These are phyloP conservation scores for Lumnitzera littorea DNA, from an alignment of 345 rosid genomes.

Conservation along the genomic window DNA sequence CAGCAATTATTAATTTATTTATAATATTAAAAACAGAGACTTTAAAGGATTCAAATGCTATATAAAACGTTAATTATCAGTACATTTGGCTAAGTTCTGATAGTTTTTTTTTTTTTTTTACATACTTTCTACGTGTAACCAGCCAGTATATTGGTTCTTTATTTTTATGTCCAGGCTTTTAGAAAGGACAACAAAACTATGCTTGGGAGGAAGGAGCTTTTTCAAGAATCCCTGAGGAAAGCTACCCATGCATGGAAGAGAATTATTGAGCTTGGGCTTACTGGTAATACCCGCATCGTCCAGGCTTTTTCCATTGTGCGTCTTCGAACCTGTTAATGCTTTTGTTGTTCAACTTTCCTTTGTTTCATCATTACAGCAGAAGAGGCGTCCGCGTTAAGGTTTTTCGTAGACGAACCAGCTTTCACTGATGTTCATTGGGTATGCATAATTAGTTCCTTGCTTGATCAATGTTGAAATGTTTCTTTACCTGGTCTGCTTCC, in stretches of 20 bases:
- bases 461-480: neutral
- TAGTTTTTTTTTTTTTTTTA: too few species aligned
- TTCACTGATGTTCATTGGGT: slow-evolving; percentile 97
- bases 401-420: slow-evolving; percentile 72
- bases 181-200: slow-evolving; percentile 59
- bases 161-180: slow-evolving; percentile 39
- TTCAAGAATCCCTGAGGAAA: slow-evolving; percentile 77
- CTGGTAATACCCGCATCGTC: slow-evolving; percentile 30
- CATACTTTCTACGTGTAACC: too few species aligned
- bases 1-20: too few species aligned
- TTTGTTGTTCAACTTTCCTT: neutral
- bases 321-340: neutral
- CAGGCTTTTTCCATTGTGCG: neutral
- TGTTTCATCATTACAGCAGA: slow-evolving; percentile 50
- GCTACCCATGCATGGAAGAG: slow-evolving; percentile 81
- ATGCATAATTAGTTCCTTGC: neutral
- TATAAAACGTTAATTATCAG: too few species aligned
- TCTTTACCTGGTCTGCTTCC: neutral
- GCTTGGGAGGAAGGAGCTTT: slow-evolving; percentile 82
- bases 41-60: too few species aligned
- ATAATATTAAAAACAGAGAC: too few species aligned
- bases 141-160: too few species aligned
- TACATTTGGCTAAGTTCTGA: too few species aligned
- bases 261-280: slow-evolving; percentile 74
- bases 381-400: slow-evolving; percentile 63